These are phyloP conservation scores for Claviceps sp. DNA, from an alignment of 2,329 filamentous ascomycete species.

Conservation along the genomic window DNA sequence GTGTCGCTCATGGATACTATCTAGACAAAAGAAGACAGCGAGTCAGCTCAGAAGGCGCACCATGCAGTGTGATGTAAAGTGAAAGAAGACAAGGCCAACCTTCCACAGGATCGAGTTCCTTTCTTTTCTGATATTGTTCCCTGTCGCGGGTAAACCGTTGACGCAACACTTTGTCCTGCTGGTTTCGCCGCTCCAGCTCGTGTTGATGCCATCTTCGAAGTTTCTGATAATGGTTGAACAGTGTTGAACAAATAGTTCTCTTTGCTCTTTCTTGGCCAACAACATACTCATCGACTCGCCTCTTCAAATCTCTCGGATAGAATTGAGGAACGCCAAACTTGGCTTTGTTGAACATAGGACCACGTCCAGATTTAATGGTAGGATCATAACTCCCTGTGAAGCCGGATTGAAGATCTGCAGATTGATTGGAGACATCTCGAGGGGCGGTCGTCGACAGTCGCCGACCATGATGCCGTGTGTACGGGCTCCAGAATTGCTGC, in stretches of 20 bases:
- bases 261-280: slow-evolving; percentile 92
- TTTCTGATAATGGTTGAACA: slow-evolving; percentile 94
- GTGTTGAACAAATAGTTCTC: slow-evolving; percentile 81
- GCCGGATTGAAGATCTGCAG: slow-evolving; percentile 39
- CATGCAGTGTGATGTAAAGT: not conserved
- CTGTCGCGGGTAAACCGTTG: slow-evolving; percentile 60
- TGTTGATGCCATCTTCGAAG: slow-evolving; percentile 67
- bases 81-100: slow-evolving; percentile 33
- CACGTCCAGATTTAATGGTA: slow-evolving; percentile 35
- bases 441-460: not conserved
- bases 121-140: slow-evolving; percentile 36
- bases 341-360: slow-evolving; percentile 45
- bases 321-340: slow-evolving; percentile 48
- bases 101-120: slow-evolving; percentile 63
- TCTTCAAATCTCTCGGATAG: slow-evolving; percentile 62
- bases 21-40: slow-evolving; percentile 27
- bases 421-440: slow-evolving; percentile 22
- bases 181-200: slow-evolving; percentile 49
- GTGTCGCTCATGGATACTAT: slow-evolving; percentile 40
- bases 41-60: slow-evolving; percentile 10
- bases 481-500: not conserved
- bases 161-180: slow-evolving; percentile 51
- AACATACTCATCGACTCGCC: slow-evolving; percentile 87
- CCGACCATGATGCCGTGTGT: not conserved
- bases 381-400: slow-evolving; percentile 49